Evolutionary conservation across 768 basidiomycete genomes (phyloP).

Genomic region (Gloeopeniophorella convolvens): DNA sequence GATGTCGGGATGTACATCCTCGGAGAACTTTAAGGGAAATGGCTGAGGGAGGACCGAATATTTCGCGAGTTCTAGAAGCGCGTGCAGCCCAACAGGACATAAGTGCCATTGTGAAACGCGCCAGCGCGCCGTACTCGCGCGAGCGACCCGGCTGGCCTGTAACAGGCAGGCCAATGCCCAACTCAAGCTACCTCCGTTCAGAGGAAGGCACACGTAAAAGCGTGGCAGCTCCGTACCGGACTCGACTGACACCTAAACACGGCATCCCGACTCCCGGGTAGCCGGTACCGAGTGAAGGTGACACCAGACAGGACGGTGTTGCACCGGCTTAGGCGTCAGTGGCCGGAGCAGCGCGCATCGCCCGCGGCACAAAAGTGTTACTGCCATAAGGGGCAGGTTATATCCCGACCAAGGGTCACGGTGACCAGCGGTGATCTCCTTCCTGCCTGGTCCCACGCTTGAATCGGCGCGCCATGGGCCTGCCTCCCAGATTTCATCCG

Average conservation of each 20-base stretch:
- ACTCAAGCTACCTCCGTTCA: background rate
- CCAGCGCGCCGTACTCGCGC: slow-evolving; percentile 9
- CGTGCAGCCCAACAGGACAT: slow-evolving; percentile 10
- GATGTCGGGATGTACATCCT: background rate
- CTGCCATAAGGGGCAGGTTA: background rate
- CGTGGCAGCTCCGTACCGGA: slow-evolving; percentile 11
- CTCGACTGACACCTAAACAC: slow-evolving; percentile 11
- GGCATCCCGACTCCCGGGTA: no score
- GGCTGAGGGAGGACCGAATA: background rate
- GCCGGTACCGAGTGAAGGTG: no score
- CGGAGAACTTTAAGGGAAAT: slow-evolving; percentile 14
- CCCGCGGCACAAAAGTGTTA: slow-evolving; percentile 13
- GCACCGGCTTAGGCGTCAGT: slow-evolving; percentile 18
- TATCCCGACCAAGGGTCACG: slow-evolving; percentile 8
- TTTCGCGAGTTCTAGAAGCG: slow-evolving; percentile 14
- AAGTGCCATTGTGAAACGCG: slow-evolving; percentile 18
- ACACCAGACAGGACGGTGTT: no score
- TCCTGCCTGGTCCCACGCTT: slow-evolving; percentile 5
- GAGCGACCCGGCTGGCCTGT: slow-evolving; percentile 3
- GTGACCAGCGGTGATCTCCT: no score
- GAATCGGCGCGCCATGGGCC: slow-evolving; percentile 6
- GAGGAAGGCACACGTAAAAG: slow-evolving; percentile 12
- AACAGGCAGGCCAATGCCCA: slow-evolving; percentile 8
- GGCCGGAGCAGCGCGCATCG: slow-evolving; percentile 10
- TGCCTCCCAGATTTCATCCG: slow-evolving; percentile 4